Base-by-base conservation (phyloP, 192 early-diverging fungal species). In the Diversispora epigaea region DNA sequence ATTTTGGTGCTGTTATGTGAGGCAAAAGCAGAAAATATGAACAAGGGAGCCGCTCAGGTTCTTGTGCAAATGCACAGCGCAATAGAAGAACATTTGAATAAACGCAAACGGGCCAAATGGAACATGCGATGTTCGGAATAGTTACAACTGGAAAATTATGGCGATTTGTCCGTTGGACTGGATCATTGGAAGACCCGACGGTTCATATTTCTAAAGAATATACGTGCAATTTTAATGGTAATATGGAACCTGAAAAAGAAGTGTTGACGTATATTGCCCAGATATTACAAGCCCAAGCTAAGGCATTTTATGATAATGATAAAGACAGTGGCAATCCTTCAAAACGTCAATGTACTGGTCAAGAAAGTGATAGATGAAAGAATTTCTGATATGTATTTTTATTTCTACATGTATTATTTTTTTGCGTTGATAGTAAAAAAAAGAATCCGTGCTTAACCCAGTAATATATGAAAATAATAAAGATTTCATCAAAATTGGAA, bases 31-130 rank as follows among this genome's bases (percentile, higher is more conserved):
- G 73, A 75, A 49, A 40, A 75, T 61, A 64, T 75, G 19, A 0
- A 12, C 15, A 61, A 75, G 39, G 73, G 73, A 49, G 25, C 44
- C 19, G 49, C 71, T 44, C 71, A 73, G 62, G 62, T 64, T 40
- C 25, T 73, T 39, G 40, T 73, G 44, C 71, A 73, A 50, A 45
- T 73, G 57, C 71, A 73, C 71, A 73, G 43, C 62, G 71, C 55
- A n/a, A 21, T 21, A 15, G 71, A 73, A 56, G 71, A 39, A 73
- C 15, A n/a, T 15, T 43, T 7, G 63, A 43, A 32, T 6, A 65
- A 39, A 65, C 40, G 63, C 25, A 65, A 1, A 14, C 12, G 21
- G 32, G n/a, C 5, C 40, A 6, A 65, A 5, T 10, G 12, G 8
- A 49, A 65, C 63, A 15, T n/a, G n/a, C n/a, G 8, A 14, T 73